A percentile compares a stretch with the other conserved stretches of the same genome.
phyloP scores from a whole-genome alignment of 1,284 basidiomycete genomes.

The Moesziomyces sp. region DNA sequence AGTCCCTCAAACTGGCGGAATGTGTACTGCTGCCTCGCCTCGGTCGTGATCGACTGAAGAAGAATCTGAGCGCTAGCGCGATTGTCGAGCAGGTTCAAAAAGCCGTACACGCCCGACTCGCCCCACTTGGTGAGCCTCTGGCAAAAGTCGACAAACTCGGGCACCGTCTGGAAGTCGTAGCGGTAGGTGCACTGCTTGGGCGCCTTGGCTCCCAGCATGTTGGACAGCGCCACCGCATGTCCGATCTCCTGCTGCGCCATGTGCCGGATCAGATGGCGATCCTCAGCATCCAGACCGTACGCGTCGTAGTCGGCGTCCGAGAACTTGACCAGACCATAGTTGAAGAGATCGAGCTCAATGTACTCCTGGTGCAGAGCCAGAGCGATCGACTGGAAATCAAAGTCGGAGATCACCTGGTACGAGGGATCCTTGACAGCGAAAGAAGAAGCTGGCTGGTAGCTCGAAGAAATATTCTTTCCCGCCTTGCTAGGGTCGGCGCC shows the following conservation, averaged over 20 bases:
- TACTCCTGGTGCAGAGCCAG: slow-evolving; percentile 55
- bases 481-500: slow-evolving; percentile 30
- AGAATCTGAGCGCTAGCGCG: slow-evolving; percentile 52
- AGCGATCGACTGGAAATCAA: slow-evolving; percentile 51
- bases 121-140: slow-evolving; percentile 55
- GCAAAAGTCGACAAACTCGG: slow-evolving; percentile 51
- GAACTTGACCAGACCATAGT: slow-evolving; percentile 53
- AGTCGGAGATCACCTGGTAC: slow-evolving; percentile 43
- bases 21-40: slow-evolving; percentile 51
- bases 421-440: slow-evolving; percentile 32
- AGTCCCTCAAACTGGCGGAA: slow-evolving; percentile 54
- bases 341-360: slow-evolving; percentile 61
- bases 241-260: slow-evolving; percentile 60
- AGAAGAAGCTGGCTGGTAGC: slow-evolving; percentile 43
- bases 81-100: slow-evolving; percentile 52
- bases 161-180: slow-evolving; percentile 48
- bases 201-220: slow-evolving; percentile 52
- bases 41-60: slow-evolving; percentile 57
- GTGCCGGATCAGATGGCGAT: slow-evolving; percentile 45
- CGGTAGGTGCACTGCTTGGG: slow-evolving; percentile 52
- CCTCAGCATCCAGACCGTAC: slow-evolving; percentile 43
- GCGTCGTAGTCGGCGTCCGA: slow-evolving; percentile 50
- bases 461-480: slow-evolving; percentile 36
- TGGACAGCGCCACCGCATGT: slow-evolving; percentile 48
- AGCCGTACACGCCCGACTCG: slow-evolving; percentile 56